A percentile compares a stretch with the other conserved stretches of the same genome.
These are phyloP conservation scores for Pleurotus giganteus DNA, from an alignment of 768 basidiomycete genomes.

Conservation along the genomic window DNA sequence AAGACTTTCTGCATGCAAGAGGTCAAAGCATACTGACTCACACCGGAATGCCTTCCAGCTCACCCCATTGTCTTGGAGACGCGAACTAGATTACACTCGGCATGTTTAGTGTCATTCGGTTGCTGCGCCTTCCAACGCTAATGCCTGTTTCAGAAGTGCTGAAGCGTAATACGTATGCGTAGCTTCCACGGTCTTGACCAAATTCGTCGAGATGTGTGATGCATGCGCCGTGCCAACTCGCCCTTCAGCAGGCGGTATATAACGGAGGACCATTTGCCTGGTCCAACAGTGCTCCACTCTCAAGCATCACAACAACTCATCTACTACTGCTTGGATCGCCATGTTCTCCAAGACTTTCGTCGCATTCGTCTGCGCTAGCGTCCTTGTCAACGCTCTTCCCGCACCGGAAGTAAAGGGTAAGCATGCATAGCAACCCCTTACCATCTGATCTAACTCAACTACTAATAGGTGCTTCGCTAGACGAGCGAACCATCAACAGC, in stretches of 20 bases:
- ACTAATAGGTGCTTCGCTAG: not conserved
- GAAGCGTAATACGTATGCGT: not conserved
- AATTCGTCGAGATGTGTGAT: not conserved
- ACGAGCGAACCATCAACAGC: not conserved
- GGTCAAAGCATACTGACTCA: conserved; percentile 5
- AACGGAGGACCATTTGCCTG: not conserved
- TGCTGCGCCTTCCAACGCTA: not conserved
- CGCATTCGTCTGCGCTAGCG: conserved; percentile 8
- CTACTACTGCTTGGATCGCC: conserved; percentile 6
- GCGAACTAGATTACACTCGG: not conserved
- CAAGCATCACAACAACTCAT: conserved; percentile 3
- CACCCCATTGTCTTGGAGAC: conserved; percentile 10
- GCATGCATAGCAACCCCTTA: not conserved
- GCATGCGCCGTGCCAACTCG: conserved; percentile 4
- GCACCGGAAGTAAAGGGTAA: conserved; percentile 6
- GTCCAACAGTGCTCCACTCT: conserved; percentile 8
- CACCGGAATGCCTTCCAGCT: not conserved
- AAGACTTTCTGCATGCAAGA: not conserved
- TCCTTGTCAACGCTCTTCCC: conserved; percentile 5
- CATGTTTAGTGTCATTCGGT: conserved; percentile 10
- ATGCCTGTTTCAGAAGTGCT: not conserved
- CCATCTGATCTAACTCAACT: not conserved
- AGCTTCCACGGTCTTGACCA: not conserved
- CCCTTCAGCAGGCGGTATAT: conserved; percentile 1
- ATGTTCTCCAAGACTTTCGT: conserved; percentile 10